Percentiles rank a stretch among this genome's conserved stretches.
Evolutionary conservation across 768 basidiomycete species (phyloP).

Genomic region (Vararia minispora): DNA sequence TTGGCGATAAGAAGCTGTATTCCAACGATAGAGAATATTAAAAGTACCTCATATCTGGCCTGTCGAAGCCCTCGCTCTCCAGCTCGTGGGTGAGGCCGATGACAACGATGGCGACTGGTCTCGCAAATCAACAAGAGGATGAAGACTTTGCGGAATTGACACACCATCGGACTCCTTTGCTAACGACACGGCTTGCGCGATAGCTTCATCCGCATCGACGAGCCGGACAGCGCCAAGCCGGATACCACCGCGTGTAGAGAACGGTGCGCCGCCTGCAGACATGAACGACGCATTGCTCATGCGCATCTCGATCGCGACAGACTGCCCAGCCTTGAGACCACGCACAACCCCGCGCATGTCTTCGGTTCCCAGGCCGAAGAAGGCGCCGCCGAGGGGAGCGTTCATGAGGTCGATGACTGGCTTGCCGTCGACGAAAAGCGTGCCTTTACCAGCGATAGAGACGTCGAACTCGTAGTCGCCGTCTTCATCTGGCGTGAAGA

Average conservation of each 20-base stretch:
- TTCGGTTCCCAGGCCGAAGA: slow-evolving; percentile 33
- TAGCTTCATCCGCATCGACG: slow-evolving; percentile 24
- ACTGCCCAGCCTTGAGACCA: slow-evolving; percentile 29
- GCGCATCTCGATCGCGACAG: slow-evolving; percentile 25
- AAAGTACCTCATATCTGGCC: slow-evolving; percentile 32
- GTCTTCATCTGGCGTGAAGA: slow-evolving; percentile 39
- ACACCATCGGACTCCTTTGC: slow-evolving; percentile 31
- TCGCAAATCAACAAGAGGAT: background rate
- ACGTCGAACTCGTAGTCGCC: slow-evolving; percentile 41
- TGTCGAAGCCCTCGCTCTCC: slow-evolving; percentile 54
- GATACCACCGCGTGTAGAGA: slow-evolving; percentile 15
- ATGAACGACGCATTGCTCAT: slow-evolving; percentile 17
- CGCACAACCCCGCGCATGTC: slow-evolving; percentile 26
- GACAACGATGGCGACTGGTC: slow-evolving; percentile 33
- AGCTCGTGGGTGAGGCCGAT: slow-evolving; percentile 47
- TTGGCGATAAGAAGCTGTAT: background rate
- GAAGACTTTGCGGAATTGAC: background rate
- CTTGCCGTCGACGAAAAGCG: slow-evolving; percentile 40
- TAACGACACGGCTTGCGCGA: slow-evolving; percentile 22
- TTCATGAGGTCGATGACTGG: slow-evolving; percentile 35
- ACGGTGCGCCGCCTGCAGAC: slow-evolving; percentile 21
- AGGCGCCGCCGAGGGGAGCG: slow-evolving; percentile 24
- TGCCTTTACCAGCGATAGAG: slow-evolving; percentile 31
- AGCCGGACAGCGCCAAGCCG: slow-evolving; percentile 9
- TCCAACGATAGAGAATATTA: background rate